Evolutionary conservation across 1,284 basidiomycete genomes (phyloP).

Genomic region (Lentinula novae-zelandiae): DNA sequence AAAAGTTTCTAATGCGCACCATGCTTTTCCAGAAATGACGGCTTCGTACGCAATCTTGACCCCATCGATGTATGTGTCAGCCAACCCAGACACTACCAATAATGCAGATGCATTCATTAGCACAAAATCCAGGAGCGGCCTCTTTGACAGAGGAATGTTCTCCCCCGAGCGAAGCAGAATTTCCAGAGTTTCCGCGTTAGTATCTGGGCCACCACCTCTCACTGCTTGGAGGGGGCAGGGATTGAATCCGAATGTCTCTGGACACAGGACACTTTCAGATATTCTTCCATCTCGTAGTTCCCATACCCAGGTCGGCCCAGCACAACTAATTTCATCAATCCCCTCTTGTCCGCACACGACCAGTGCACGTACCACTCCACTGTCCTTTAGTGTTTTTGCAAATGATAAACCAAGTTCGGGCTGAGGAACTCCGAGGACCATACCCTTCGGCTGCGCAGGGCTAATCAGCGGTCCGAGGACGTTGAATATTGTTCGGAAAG

Average conservation of each 20-base stretch:
- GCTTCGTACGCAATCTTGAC: conserved; percentile 72
- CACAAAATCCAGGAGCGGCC: conserved; percentile 77
- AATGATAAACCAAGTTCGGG: conserved; percentile 84
- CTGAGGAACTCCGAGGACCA: conserved; percentile 91
- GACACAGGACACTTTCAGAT: conserved; percentile 46
- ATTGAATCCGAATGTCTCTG: conserved; percentile 70
- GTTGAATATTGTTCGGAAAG: conserved; percentile 98
- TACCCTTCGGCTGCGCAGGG: conserved; percentile 79
- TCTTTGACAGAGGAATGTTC: conserved; percentile 46
- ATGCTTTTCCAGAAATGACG: conserved; percentile 71
- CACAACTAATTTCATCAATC: conserved; percentile 93
- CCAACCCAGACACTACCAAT: conserved; percentile 76
- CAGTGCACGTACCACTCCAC: conserved; percentile 77
- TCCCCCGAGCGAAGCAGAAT: conserved; percentile 52
- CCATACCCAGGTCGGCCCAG: conserved; percentile 83
- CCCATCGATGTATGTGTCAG: conserved; percentile 68
- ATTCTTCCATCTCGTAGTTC: conserved; percentile 55
- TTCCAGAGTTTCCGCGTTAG: conserved; percentile 72
- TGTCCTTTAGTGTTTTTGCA: conserved; percentile 67
- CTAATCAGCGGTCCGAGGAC: conserved; percentile 94
- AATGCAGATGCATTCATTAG: conserved; percentile 83
- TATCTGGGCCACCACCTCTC: conserved; percentile 65
- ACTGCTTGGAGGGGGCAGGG: conserved; percentile 67
- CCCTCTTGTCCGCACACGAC: conserved; percentile 94
- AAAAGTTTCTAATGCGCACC: conserved; percentile 60